Evolutionary conservation across 2,329 filamentous ascomycete genomes (phyloP).

Genomic region (Ophiostoma sp.): DNA sequence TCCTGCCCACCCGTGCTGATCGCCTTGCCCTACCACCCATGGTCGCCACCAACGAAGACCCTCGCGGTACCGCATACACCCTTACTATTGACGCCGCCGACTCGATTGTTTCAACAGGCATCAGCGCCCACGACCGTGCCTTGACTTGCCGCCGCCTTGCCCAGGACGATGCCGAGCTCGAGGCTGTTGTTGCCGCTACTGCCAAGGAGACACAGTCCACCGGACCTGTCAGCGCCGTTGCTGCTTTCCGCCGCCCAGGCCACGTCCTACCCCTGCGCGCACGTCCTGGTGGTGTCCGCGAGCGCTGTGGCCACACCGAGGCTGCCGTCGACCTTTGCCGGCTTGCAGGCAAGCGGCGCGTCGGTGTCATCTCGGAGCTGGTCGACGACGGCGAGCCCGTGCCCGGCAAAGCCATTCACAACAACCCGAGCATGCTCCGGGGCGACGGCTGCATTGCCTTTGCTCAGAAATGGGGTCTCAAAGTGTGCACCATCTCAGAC

Average conservation of each 20-base stretch:
- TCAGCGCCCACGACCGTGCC: constrained; percentile 80
- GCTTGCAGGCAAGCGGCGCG: constrained; percentile 70
- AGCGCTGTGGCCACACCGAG: constrained; percentile 83
- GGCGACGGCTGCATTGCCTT: constrained; percentile 84
- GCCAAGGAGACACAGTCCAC: neutral
- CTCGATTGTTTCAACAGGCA: constrained; percentile 75
- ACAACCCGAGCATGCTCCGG: constrained; percentile 80
- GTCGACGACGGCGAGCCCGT: constrained; percentile 78
- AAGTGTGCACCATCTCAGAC: constrained; percentile 93
- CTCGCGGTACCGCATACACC: constrained; percentile 88
- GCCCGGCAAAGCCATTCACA: constrained; percentile 59
- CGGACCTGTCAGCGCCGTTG: constrained; percentile 47
- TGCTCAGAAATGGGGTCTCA: constrained; percentile 80
- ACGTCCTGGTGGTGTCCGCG: constrained; percentile 70
- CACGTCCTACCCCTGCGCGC: constrained; percentile 86
- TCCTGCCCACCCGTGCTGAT: constrained; percentile 63
- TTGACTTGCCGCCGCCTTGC: constrained; percentile 76
- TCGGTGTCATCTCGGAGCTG: constrained; percentile 83
- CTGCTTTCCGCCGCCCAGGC: constrained; percentile 73
- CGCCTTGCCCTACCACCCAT: constrained; percentile 80
- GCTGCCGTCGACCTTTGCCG: constrained; percentile 86
- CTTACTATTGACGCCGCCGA: constrained; percentile 77
- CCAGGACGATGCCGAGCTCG: constrained; percentile 24
- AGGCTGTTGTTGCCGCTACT: constrained; percentile 16
- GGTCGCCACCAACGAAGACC: constrained; percentile 70